Evolutionary conservation across 2,329 filamentous ascomycete species (phyloP).

Genomic region (Lasiodiplodia sp.): DNA sequence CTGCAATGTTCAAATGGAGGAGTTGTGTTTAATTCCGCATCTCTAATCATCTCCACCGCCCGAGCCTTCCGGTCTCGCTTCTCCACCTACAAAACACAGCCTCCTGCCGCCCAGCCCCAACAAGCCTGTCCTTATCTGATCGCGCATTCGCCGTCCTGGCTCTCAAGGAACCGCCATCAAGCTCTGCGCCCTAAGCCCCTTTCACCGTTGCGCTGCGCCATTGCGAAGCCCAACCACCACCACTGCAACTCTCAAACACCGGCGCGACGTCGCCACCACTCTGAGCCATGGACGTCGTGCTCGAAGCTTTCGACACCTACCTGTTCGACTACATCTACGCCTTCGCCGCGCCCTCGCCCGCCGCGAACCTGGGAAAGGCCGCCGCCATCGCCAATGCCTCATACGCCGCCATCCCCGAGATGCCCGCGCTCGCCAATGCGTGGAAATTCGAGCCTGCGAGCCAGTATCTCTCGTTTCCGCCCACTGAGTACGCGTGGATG

Average conservation of each 20-base stretch:
- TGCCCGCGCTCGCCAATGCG: slow-evolving; percentile 45
- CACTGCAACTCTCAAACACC: not conserved
- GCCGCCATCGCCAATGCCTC: slow-evolving; percentile 59
- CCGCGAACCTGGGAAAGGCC: slow-evolving; percentile 42
- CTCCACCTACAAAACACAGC: slow-evolving; percentile 22
- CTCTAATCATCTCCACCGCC: slow-evolving; percentile 5
- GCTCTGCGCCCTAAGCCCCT: slow-evolving; percentile 11
- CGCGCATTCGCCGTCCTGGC: not conserved
- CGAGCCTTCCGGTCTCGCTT: slow-evolving; percentile 11
- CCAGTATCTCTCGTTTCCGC: slow-evolving; percentile 71
- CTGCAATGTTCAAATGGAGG: not conserved
- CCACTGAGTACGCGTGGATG: slow-evolving; percentile 78
- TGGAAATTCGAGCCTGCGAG: slow-evolving; percentile 79
- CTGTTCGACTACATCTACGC: slow-evolving; percentile 83
- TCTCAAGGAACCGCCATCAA: not conserved
- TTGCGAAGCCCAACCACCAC: not conserved
- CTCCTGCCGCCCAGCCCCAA: slow-evolving; percentile 6
- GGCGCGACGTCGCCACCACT: slow-evolving; percentile 5
- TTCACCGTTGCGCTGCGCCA: not conserved
- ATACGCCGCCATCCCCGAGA: slow-evolving; percentile 54
- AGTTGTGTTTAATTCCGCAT: not conserved
- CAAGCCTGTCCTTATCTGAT: slow-evolving; percentile 14
- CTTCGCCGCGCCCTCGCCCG: slow-evolving; percentile 67
- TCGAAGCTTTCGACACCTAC: slow-evolving; percentile 84
- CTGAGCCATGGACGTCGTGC: slow-evolving; percentile 83